Base-by-base conservation (phyloP, 2,329 filamentous ascomycete genomes). In the Diplocarpon mali region DNA sequence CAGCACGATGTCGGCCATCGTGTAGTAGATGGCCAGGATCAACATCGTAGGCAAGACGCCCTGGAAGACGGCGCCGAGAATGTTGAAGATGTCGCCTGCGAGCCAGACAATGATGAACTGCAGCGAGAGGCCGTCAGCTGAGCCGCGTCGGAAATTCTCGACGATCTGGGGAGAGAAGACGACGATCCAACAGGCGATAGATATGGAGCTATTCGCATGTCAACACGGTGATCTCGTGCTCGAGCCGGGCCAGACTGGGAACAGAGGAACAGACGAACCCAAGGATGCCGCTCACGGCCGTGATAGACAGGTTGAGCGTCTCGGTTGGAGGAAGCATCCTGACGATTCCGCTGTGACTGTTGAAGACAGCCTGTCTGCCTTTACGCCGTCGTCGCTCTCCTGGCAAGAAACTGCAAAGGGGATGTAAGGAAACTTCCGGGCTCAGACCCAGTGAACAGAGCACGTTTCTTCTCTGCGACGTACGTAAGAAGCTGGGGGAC, bases 151-250 rank as follows among this genome's bases (percentile, higher is more conserved):
- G 67, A 95, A 95, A 62, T 95, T 95, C 60, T 95, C 87, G 56
- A 95, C 82, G 57, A 98, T 95, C 57, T 98, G 92, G 2, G 92
- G 92, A 1, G 87, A 92, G 68, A 95, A 98, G 46, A 98, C 92
- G 30, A 96, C 86, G 46, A 96, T 85, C 92, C 92, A 61, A 63
- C 89, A 95, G 40, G 89, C 89, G 61, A 98, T 95, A 37, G 87
- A 95, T 55, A 98, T 89, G 8, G 89, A 95, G 30, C 89, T 86
- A 57, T 28, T 24, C 45, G 11, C 28, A 9, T 13, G 31, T 58
- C 17, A 57, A 48, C 11, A 28, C 12, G 37, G 27, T 29, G 24
- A 4, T 3, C 11, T 14, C 34, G 13, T 35, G 13, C 15, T 15
- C n/a, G 34, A 39, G 4, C 15, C 12, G 16, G n/a, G 6, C 40